Evolutionary conservation across 352 stramenopile genomes (phyloP).

Genomic region (Pythium monospermum): DNA sequence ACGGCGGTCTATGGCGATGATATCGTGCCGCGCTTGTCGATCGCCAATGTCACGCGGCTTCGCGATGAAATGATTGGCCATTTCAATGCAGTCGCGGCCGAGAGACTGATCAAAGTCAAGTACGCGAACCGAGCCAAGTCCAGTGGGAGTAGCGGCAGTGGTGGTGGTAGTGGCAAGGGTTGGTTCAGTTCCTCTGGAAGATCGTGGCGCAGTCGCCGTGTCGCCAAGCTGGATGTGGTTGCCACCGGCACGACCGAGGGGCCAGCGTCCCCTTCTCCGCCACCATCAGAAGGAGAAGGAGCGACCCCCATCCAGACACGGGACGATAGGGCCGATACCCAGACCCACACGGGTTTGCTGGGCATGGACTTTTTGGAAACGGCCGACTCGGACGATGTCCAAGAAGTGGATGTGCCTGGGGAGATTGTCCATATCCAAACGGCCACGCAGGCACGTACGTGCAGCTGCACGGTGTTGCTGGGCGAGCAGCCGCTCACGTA

Average conservation of each 20-base stretch:
- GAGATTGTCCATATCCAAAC: conserved; percentile 72
- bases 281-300: neutral
- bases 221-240: conserved; percentile 14
- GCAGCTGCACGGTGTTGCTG: conserved; percentile 56
- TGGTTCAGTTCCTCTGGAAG: too few relatives aligned
- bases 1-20: conserved; percentile 69
- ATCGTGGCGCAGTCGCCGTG: neutral
- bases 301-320: neutral
- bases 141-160: too few relatives aligned
- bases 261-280: too few relatives aligned
- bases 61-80: conserved; percentile 66
- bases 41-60: conserved; percentile 58
- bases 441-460: conserved; percentile 42
- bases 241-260: conserved; percentile 2
- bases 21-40: conserved; percentile 59
- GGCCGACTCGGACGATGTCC: conserved; percentile 34
- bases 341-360: conserved; percentile 14
- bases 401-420: conserved; percentile 65
- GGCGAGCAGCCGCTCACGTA: conserved; percentile 72
- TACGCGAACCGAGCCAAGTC: conserved; percentile 35
- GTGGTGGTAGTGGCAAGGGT: neutral
- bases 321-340: neutral
- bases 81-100: conserved; percentile 60
- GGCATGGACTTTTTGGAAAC: conserved; percentile 30
- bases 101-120: conserved; percentile 51